Conservation (phyloP, 2,329 filamentous ascomycete genomes). For the Microdochium paspali region DNA sequence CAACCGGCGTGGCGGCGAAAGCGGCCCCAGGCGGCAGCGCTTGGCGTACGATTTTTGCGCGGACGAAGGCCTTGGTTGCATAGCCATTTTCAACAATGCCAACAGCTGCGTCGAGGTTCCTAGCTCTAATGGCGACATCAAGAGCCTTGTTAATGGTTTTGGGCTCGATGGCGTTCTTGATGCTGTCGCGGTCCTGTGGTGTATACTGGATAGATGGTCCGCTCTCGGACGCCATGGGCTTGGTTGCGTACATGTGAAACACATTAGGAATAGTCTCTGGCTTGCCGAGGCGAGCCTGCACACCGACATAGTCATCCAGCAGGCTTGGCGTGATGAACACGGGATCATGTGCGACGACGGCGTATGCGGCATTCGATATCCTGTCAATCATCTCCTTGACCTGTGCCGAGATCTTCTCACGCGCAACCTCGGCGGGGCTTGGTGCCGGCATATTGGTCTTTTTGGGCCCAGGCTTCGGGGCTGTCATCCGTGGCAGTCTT, state of each 20-base stretch:
- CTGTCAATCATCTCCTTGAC: conserved; percentile 36
- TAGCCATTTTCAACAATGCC: conserved; percentile 65
- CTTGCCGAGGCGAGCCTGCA: conserved; percentile 63
- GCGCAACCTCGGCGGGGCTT: conserved; percentile 2
- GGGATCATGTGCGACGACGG: conserved; percentile 61
- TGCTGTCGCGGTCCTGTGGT: conserved; percentile 56
- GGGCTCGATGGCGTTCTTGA: conserved; percentile 63
- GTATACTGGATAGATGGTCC: conserved; percentile 50
- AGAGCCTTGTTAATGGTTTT: conserved; percentile 65
- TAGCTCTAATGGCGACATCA: conserved; percentile 67
- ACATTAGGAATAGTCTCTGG: conserved; percentile 71
- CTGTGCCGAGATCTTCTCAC: conserved; percentile 11
- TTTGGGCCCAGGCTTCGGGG: not conserved
- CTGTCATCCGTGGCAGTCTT: conserved; percentile 6
- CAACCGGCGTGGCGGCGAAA: conserved; percentile 50
- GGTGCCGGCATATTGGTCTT: not conserved
- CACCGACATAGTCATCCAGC: conserved; percentile 64
- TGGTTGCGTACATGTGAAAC: conserved; percentile 75
- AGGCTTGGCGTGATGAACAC: conserved; percentile 71
- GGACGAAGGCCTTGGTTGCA: conserved; percentile 54
- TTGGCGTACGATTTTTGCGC: conserved; percentile 57
- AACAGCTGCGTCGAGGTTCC: conserved; percentile 69
- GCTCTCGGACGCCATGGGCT: conserved; percentile 58
- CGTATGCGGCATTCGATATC: conserved; percentile 54
- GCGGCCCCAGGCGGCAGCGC: conserved; percentile 50